Evolutionary conservation across 116 monocot genomes (phyloP).

Genomic region (Posidonia oceanica): DNA sequence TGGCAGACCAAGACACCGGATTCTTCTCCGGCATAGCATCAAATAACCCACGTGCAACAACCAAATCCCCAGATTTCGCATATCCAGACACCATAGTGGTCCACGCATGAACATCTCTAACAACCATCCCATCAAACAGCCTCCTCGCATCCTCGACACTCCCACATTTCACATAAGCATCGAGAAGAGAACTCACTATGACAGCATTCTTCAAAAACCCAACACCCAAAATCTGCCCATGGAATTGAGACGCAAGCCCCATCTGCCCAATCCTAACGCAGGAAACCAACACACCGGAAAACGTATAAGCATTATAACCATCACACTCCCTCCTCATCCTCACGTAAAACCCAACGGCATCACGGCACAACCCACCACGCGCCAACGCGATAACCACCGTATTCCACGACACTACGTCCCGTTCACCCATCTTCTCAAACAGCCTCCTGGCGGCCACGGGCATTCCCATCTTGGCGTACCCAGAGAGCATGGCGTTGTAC

Average conservation of each 20-base stretch:
- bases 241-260: constrained; percentile 28
- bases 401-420: constrained; percentile 64
- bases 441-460: constrained; percentile 19
- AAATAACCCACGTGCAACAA: constrained; percentile 35
- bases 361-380: constrained; percentile 8
- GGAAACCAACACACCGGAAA: constrained; percentile 38
- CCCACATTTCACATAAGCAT: constrained; percentile 8
- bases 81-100: constrained; percentile 51
- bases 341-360: constrained; percentile 34
- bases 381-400: constrained; percentile 50
- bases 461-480: constrained; percentile 40
- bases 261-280: constrained; percentile 29
- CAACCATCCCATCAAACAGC: constrained; percentile 3
- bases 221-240: constrained; percentile 37
- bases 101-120: constrained; percentile 43
- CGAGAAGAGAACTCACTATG: constrained; percentile 31
- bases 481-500: constrained; percentile 68
- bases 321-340: constrained; percentile 22
- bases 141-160: neutral
- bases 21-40: constrained; percentile 58
- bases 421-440: constrained; percentile 37
- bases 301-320: constrained; percentile 30
- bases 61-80: constrained; percentile 37
- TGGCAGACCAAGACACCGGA: constrained; percentile 49
- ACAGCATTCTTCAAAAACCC: constrained; percentile 42